phyloP scores from a whole-genome alignment of 495 filamentous ascomycete species.

The Cladorrhinum samala region DNA sequence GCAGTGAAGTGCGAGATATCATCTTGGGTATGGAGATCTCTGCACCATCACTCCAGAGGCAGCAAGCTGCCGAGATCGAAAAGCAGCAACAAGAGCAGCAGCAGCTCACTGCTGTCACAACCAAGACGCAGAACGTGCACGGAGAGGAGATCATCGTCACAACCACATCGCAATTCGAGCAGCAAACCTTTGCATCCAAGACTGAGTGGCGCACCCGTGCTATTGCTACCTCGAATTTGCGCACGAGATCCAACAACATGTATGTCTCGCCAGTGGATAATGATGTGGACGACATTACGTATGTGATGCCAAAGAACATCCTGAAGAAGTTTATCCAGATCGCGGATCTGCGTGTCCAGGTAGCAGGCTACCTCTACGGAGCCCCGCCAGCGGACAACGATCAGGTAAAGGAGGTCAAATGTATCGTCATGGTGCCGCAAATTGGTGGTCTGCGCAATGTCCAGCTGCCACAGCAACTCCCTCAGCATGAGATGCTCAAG shows the following conservation, averaged over 20 bases:
- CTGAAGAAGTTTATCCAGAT: conserved; percentile 98
- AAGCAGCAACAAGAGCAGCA: conserved; percentile 97
- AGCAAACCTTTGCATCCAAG: conserved; percentile 95
- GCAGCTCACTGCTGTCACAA: conserved; percentile 95
- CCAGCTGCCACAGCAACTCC: conserved; percentile 84
- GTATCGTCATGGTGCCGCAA: conserved; percentile 96
- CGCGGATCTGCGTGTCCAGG: conserved; percentile 92
- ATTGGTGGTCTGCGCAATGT: conserved; percentile 90
- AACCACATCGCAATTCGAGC: conserved; percentile 94
- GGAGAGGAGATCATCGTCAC: conserved; percentile 98
- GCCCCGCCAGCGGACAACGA: conserved; percentile 89
- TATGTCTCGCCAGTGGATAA: conserved; percentile 95
- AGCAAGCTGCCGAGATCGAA: conserved; percentile 98
- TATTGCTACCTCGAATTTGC: conserved; percentile 92
- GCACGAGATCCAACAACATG: conserved; percentile 94
- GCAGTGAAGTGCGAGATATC: conserved; percentile 94
- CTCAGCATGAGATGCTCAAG: conserved; percentile 86
- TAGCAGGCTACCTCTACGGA: conserved; percentile 93
- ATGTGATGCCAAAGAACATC: conserved; percentile 98
- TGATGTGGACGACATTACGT: conserved; percentile 74
- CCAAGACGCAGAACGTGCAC: conserved; percentile 95
- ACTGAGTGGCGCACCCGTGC: conserved; percentile 98
- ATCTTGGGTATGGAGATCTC: conserved; percentile 99
- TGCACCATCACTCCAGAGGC: conserved; percentile 94
- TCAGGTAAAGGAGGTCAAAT: conserved; percentile 92